phyloP scores from a whole-genome alignment of 106 monocot species.

The Allium cepa region DNA sequence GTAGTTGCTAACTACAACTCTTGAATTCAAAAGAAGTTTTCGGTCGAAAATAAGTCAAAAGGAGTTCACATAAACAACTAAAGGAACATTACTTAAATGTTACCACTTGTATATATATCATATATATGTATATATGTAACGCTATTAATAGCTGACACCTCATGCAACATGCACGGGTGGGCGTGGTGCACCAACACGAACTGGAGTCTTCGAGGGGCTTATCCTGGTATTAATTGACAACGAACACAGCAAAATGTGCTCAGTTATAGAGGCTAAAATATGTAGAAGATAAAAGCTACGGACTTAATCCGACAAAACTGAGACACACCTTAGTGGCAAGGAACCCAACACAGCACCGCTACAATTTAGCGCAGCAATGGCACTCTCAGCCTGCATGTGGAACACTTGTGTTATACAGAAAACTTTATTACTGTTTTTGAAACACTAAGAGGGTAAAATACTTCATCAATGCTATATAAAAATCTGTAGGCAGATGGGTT shows the following conservation, averaged over 20 bases:
- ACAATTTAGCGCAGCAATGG: constrained; percentile 36
- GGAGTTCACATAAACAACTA: neutral
- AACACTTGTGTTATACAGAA: too few relatives aligned
- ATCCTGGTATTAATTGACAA: constrained; percentile 11
- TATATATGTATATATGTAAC: constrained; percentile 11
- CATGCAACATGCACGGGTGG: constrained; percentile 4
- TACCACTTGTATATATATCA: neutral
- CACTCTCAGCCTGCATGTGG: constrained; percentile 36
- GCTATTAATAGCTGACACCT: neutral
- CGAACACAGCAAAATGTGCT: too few relatives aligned
- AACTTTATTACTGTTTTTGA: too few relatives aligned
- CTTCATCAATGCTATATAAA: too few relatives aligned
- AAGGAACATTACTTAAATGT: constrained; percentile 2
- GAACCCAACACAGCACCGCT: constrained; percentile 40
- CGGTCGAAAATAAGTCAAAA: neutral
- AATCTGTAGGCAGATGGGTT: too few relatives aligned
- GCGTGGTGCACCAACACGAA: constrained; percentile 27
- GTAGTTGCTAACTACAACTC: neutral
- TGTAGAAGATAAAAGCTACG: neutral
- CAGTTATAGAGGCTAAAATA: too few relatives aligned
- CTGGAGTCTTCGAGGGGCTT: constrained; percentile 47
- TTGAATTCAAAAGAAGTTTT: neutral
- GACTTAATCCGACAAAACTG: neutral
- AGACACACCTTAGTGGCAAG: constrained; percentile 29
- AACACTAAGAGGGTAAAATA: too few relatives aligned